phyloP scores from a whole-genome alignment of 2,329 filamentous ascomycete genomes.

The Fusarium sp. region DNA sequence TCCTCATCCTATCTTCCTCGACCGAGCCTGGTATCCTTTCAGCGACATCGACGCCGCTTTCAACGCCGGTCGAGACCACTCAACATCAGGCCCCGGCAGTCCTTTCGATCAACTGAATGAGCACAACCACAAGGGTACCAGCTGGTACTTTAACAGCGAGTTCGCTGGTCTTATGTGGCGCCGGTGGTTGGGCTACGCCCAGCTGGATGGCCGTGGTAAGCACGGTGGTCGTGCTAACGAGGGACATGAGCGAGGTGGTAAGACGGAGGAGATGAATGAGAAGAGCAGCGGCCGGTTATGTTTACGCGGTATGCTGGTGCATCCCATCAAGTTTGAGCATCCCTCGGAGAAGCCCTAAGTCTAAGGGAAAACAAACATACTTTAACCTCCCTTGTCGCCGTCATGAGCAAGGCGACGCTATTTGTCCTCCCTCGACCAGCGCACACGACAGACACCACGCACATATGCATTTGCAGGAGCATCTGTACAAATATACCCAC shows the following conservation, averaged over 20 bases:
- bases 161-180: slow-evolving; percentile 86
- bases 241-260: slow-evolving; percentile 66
- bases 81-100: slow-evolving; percentile 74
- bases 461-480: slow-evolving; percentile 52
- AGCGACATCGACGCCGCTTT: slow-evolving; percentile 80
- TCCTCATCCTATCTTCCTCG: slow-evolving; percentile 85
- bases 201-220: slow-evolving; percentile 66
- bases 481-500: slow-evolving; percentile 53
- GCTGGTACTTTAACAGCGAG: slow-evolving; percentile 87
- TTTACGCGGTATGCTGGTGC: slow-evolving; percentile 83
- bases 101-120: slow-evolving; percentile 80
- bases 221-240: slow-evolving; percentile 65
- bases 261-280: slow-evolving; percentile 63
- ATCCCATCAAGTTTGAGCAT: slow-evolving; percentile 82
- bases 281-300: slow-evolving; percentile 78
- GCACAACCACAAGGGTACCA: slow-evolving; percentile 86
- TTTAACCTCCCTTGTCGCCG: slow-evolving; percentile 41
- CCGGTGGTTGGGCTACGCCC: slow-evolving; percentile 78
- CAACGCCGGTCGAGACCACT: slow-evolving; percentile 81
- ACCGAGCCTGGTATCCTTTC: slow-evolving; percentile 80
- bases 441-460: slow-evolving; percentile 50
- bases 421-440: slow-evolving; percentile 38
- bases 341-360: slow-evolving; percentile 59
- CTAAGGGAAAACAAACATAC: slow-evolving; percentile 4
- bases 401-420: slow-evolving; percentile 50